Conservation (phyloP, 2,329 filamentous ascomycete genomes). For the Cytospora piceae region DNA sequence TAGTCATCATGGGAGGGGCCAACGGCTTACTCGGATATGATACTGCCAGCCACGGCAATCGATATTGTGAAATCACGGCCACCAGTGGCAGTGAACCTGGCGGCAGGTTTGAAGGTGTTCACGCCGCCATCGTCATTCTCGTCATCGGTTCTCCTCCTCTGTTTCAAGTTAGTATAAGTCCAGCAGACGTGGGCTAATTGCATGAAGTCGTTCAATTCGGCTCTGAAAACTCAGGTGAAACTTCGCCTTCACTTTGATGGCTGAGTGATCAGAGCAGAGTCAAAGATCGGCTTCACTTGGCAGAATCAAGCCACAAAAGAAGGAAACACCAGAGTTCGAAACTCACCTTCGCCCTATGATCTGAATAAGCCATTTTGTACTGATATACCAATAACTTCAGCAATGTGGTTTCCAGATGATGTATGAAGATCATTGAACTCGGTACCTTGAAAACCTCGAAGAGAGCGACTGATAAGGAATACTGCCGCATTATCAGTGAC, state of each 20-base stretch:
- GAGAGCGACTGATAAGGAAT: conserved; percentile 15
- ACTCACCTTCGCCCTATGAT: conserved; percentile 32
- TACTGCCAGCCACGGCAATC: conserved; percentile 77
- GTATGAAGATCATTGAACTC: neutral
- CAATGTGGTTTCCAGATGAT: neutral
- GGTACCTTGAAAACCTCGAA: conserved; percentile 20
- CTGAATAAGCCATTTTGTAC: conserved; percentile 9
- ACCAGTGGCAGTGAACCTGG: conserved; percentile 66
- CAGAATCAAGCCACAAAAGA: neutral
- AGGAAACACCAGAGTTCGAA: neutral
- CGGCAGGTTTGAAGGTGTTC: conserved; percentile 69
- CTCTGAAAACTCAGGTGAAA: neutral
- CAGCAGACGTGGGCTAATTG: conserved; percentile 11
- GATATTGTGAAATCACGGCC: conserved; percentile 75
- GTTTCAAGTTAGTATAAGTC: conserved; percentile 27
- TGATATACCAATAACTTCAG: conserved; percentile 1
- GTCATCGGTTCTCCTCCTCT: conserved; percentile 57
- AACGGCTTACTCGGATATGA: conserved; percentile 68
- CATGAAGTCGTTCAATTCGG: neutral
- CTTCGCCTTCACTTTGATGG: conserved; percentile 18
- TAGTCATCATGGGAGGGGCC: neutral
- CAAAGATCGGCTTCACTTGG: neutral
- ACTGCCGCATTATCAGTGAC: conserved; percentile 13
- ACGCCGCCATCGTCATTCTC: conserved; percentile 40
- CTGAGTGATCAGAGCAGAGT: neutral